These are phyloP conservation scores for Aspergillus sparsus DNA, from an alignment of 495 filamentous ascomycete genomes.

Conservation along the genomic window DNA sequence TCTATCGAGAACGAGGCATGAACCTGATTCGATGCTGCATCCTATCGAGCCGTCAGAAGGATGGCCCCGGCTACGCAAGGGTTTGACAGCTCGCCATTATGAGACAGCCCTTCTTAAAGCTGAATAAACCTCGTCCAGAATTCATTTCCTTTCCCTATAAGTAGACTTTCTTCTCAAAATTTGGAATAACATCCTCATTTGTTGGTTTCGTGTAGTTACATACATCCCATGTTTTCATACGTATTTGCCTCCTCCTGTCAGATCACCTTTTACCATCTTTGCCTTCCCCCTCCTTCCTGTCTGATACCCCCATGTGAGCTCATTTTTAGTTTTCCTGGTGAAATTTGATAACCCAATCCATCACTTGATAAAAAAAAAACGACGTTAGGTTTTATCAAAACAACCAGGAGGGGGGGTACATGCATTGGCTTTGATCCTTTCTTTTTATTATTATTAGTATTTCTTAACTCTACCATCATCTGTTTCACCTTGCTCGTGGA, in stretches of 20 bases:
- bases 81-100: constrained; percentile 27
- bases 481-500: constrained; percentile 4
- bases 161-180: constrained; percentile 10
- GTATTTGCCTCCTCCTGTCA: not conserved
- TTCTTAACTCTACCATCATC: not conserved
- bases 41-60: constrained; percentile 18
- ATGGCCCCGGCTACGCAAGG: constrained; percentile 23
- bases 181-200: constrained; percentile 3
- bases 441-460: not conserved
- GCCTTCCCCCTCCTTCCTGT: constrained; percentile 6
- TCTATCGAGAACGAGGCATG: constrained; percentile 29
- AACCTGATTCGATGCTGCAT: constrained; percentile 24
- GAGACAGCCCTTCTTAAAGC: constrained; percentile 23
- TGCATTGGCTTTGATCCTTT: not conserved
- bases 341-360: constrained; percentile 2
- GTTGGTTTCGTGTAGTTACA: constrained; percentile 24
- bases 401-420: constrained; percentile 1
- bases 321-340: not conserved
- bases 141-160: constrained; percentile 12
- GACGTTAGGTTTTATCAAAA: not conserved
- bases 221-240: constrained; percentile 9
- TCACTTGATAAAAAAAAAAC: constrained; percentile 9
- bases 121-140: constrained; percentile 14
- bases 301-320: constrained; percentile 9
- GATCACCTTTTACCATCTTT: constrained; percentile 3